Conservation (phyloP, 108 stramenopile genomes). For the Schizochytrium sp. region DNA sequence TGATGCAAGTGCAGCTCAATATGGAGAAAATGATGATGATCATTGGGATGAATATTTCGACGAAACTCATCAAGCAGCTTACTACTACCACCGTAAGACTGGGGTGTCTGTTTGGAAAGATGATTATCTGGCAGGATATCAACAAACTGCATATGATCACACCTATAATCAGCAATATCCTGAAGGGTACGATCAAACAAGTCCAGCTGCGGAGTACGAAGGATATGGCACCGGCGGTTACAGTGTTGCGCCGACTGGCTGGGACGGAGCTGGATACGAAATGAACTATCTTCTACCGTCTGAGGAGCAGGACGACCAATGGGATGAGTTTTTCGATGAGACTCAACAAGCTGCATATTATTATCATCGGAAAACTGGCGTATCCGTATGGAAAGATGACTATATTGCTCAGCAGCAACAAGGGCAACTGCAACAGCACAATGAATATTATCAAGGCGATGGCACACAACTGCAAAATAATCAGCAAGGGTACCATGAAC, state of each 20-base stretch:
- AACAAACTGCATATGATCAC: background rate
- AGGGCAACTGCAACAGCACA: background rate
- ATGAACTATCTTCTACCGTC: background rate
- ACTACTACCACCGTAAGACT: background rate
- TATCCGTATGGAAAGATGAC: conserved; percentile 19
- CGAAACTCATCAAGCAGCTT: background rate
- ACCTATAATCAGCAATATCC: background rate
- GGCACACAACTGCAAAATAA: background rate
- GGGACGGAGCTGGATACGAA: too few relatives aligned
- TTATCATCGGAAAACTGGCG: background rate
- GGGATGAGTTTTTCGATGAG: conserved; percentile 37
- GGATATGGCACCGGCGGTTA: too few relatives aligned
- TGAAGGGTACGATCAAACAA: too few relatives aligned
- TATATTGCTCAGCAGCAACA: background rate
- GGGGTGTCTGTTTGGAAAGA: background rate
- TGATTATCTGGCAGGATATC: background rate
- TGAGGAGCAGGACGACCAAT: background rate
- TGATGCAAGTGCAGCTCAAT: background rate
- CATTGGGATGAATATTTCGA: conserved; percentile 5
- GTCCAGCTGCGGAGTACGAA: too few relatives aligned
- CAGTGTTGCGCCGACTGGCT: too few relatives aligned
- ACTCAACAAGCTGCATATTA: background rate
- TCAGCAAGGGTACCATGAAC: background rate
- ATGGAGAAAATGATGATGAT: background rate
- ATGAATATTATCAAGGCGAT: background rate